Conservation (phyloP, 2,329 filamentous ascomycete genomes). For the Periconia sp. region DNA sequence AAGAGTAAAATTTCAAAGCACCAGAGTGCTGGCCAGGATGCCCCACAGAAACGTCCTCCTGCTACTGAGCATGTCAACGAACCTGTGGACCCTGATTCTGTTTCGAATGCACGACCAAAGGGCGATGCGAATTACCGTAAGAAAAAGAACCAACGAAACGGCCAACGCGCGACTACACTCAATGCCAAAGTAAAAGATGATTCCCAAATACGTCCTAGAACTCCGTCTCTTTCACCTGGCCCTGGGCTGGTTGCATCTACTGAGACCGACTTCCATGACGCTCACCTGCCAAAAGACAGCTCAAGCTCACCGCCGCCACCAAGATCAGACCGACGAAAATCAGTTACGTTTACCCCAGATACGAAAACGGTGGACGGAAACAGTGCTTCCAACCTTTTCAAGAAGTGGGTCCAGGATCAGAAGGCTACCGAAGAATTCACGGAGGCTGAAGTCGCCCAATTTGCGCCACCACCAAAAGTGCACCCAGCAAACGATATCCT, state of each 20-base stretch:
- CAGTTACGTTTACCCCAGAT: slow-evolving; percentile 66
- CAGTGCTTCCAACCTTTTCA: slow-evolving; percentile 55
- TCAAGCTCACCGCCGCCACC: slow-evolving; percentile 26
- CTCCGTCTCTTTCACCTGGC: slow-evolving; percentile 25
- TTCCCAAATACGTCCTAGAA: neutral
- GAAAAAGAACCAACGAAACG: slow-evolving; percentile 27
- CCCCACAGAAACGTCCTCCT: neutral
- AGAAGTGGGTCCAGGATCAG: slow-evolving; percentile 49
- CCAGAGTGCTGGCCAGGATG: neutral
- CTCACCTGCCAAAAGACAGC: slow-evolving; percentile 7
- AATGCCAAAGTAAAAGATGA: neutral
- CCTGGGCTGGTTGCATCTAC: slow-evolving; percentile 32
- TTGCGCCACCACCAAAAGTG: slow-evolving; percentile 23
- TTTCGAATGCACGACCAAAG: slow-evolving; percentile 19
- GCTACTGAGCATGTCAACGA: slow-evolving; percentile 4
- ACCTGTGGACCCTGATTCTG: slow-evolving; percentile 6
- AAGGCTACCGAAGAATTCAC: slow-evolving; percentile 27
- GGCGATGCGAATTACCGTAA: slow-evolving; percentile 42
- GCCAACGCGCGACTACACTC: slow-evolving; percentile 3
- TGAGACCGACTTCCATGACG: slow-evolving; percentile 21
- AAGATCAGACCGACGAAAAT: slow-evolving; percentile 50
- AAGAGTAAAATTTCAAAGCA: slow-evolving; percentile 21
- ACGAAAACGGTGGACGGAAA: slow-evolving; percentile 62
- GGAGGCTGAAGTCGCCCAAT: slow-evolving; percentile 27
- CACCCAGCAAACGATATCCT: slow-evolving; percentile 23